Evolutionary conservation across 176 grass and related monocot species (phyloP).

Genomic region (Bothriochloa decipiens): DNA sequence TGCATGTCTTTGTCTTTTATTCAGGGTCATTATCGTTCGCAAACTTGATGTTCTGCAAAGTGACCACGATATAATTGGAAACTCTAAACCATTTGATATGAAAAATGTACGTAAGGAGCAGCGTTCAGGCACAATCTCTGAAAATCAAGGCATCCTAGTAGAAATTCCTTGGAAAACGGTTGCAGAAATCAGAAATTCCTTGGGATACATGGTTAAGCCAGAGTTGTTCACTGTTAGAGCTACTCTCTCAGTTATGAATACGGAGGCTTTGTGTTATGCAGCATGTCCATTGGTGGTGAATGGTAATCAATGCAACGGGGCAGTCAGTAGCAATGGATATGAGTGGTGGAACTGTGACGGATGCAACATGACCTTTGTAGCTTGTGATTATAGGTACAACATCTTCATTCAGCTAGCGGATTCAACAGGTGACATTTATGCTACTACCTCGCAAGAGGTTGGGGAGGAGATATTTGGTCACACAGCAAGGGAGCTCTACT

Average conservation of each 20-base stretch:
- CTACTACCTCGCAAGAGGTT: not conserved
- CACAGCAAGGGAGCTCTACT: conserved; percentile 15
- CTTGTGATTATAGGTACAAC: conserved; percentile 8
- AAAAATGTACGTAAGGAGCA: not conserved
- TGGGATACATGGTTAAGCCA: not conserved
- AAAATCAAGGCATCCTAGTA: not conserved
- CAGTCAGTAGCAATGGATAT: not conserved
- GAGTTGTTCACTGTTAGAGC: not conserved
- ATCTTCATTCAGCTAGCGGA: not conserved
- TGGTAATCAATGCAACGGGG: not conserved
- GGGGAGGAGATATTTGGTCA: conserved; percentile 18
- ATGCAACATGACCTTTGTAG: conserved; percentile 10
- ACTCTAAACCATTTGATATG: not conserved
- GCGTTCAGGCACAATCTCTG: not conserved
- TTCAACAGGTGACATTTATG: not conserved
- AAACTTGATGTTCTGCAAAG: not conserved
- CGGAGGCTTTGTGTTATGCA: not conserved
- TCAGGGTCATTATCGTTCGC: conserved; percentile 31
- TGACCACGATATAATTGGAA: not conserved
- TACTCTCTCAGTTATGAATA: conserved; percentile 1
- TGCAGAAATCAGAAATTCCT: not conserved
- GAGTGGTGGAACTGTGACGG: not conserved
- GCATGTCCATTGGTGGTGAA: not conserved
- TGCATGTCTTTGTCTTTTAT: conserved; percentile 20
- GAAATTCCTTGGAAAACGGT: not conserved